Base-by-base conservation (phyloP, 1,139 yeast species). In the Blastobotrys capitulatus region DNA sequence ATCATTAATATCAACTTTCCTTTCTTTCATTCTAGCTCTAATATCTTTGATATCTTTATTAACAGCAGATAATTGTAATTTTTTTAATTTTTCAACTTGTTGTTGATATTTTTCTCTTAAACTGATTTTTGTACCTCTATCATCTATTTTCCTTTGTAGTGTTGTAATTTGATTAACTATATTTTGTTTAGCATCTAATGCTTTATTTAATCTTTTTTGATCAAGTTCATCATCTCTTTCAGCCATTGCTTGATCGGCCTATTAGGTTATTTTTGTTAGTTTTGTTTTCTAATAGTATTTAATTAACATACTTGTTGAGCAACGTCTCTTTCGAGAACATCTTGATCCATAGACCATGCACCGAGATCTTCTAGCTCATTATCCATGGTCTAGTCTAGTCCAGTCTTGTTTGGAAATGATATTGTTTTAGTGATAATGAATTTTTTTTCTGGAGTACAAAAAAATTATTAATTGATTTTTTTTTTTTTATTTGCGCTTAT, bases 161-260 rank as follows among this genome's bases (percentile, higher is more conserved):
- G 71, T 61, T 5, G 68, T 59, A 18, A 82, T 64, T 57, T 78
- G 79, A 16, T 67, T 63, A 32, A 68, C 58, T 9, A 77, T 66
- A 54, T 76, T 76, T 13, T 66, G 67, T 31, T 53, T 53, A 10
- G 59, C 54, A 43, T 73, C 74, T 25, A 67, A 64, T 0, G 94
- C 77, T 63, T 87, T 86, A 12, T 79, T 82, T 15, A 89, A 70
- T 50, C 97, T 74, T 55, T 82, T 84, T 50, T 75, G 70, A 58
- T 92, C 98, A 42, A 84, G 70, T 57, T 86, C 96, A 4, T 78
- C 68, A 51, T 87, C 90, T 50, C 83, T 80, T 43, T 75, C 68
- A 1, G 76, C 69, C 51, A 88, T 74, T 4, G 78, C 80, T 47
- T 72, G 72, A 55, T 82, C 81, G 1, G 96, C 97, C 66, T 78